A percentile compares a stretch with the other conserved stretches of the same genome.
Conservation (phyloP, 2,329 filamentous ascomycete genomes). For the Colletotrichum tamarilloi region DNA sequence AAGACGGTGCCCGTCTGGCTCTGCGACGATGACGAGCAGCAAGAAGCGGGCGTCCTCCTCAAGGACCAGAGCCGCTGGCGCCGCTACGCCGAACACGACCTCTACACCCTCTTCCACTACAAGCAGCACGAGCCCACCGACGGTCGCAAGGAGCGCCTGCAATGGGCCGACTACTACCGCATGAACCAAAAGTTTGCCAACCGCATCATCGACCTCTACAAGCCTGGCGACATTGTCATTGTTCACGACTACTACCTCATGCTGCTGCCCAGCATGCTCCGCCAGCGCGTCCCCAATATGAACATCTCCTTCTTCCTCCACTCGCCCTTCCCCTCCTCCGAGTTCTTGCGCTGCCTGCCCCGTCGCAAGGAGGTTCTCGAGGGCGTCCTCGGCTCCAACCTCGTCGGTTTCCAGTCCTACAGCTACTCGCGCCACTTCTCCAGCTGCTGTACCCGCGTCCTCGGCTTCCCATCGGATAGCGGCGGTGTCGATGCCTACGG, state of each 20-base stretch:
- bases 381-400: conserved; percentile 89
- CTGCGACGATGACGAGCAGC: conserved; percentile 77
- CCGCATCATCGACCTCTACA: conserved; percentile 87
- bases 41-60: conserved; percentile 75
- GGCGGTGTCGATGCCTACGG: conserved; percentile 91
- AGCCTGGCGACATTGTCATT: conserved; percentile 90
- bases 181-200: conserved; percentile 95
- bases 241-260: conserved; percentile 96
- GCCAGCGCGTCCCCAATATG: conserved; percentile 86
- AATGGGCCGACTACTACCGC: conserved; percentile 93
- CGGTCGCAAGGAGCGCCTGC: conserved; percentile 80
- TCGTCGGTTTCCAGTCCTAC: conserved; percentile 95
- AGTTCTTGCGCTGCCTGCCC: conserved; percentile 90
- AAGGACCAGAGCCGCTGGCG: conserved; percentile 90
- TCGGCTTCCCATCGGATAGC: conserved; percentile 89
- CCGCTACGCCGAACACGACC: conserved; percentile 88
- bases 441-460: conserved; percentile 90
- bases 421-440: conserved; percentile 96
- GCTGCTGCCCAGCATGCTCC: conserved; percentile 87
- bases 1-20: conserved; percentile 92
- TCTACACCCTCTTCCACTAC: conserved; percentile 96
- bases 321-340: conserved; percentile 94
- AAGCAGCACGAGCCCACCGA: conserved; percentile 93
- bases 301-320: conserved; percentile 97
- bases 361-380: conserved; percentile 91